Base-by-base conservation (phyloP, 345 rosid genomes). In the Populus ilicifolia region DNA sequence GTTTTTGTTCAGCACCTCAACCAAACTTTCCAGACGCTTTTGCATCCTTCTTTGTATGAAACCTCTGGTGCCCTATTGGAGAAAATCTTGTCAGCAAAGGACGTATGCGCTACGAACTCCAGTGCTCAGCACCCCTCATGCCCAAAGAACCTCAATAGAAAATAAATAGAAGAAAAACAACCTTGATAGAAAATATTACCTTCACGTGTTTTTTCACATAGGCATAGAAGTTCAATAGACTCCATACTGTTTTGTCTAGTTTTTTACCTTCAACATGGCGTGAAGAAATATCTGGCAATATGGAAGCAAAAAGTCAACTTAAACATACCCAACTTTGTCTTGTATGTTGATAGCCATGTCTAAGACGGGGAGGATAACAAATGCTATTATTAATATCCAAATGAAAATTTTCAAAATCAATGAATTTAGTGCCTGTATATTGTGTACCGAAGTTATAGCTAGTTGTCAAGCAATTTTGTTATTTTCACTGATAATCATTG, bases 41-140 rank as follows among this genome's bases (percentile, higher is more conserved):
- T 89, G 92, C 92, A 93, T 90, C 83, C 90, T 86, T 81, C 98
- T 89, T 78, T 93, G 98, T 79, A 90, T 85, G 83, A 88, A 90
- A n/a, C 96, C 97, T 87, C 86, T 90, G 56, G 92, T 89, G 84
- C 97, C 89, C 98, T 93, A 69, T 79, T 67, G 13, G 20, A 75
- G 25, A 67, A 75, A 77, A 56, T 33, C 36, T 59, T 27, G 78
- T 77, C 65, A 84, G 79, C 68, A 64, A 41, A 62, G 73, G 74
- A 69, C 20, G 59, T 20, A 46, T 68, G 20, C 38, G 59, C 62
- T 33, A 9, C 11, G 7, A 67, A 38, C 48, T 33, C 71, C 62
- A 25, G 5, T 67, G 70, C 67, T 63, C 5, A 70, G 44, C 18
- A 11, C 11, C 33, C 44, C 56, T 36, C 41, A 27, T 23, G 66